phyloP scores from a whole-genome alignment of 1,139 yeast genomes.

The Geotrichum bryndzae region DNA sequence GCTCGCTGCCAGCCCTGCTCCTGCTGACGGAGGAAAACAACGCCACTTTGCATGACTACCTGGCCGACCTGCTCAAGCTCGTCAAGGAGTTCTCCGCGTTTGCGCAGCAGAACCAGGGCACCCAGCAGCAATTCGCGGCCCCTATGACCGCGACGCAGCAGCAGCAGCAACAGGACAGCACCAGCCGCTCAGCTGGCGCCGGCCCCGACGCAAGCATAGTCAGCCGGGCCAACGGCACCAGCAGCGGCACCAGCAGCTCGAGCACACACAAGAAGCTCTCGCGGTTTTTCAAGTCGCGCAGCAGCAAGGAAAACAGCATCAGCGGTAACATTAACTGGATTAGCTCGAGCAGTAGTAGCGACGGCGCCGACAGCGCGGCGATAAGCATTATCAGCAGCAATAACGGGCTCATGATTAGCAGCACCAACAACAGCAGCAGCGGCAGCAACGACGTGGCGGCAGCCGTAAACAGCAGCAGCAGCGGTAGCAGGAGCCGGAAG shows the following conservation, averaged over 20 bases:
- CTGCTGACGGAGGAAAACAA: conserved; percentile 16
- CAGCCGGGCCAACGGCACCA: neutral
- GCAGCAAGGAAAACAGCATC: neutral
- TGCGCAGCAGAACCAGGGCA: neutral
- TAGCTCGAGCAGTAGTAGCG: neutral
- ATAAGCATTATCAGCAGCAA: neutral
- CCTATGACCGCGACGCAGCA: neutral
- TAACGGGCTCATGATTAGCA: neutral
- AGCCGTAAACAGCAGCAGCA: neutral
- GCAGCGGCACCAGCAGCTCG: neutral
- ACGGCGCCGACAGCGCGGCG: neutral
- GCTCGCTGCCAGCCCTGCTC: conserved; percentile 19
- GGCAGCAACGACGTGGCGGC: neutral
- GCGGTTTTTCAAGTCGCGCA: conserved; percentile 2
- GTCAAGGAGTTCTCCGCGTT: conserved; percentile 23
- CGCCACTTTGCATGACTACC: conserved; percentile 22
- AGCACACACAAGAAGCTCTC: conserved; percentile 2
- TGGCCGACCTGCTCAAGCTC: conserved; percentile 21
- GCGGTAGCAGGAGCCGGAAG: neutral
- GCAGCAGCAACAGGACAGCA: neutral
- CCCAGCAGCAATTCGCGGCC: neutral
- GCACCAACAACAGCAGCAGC: neutral
- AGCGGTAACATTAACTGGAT: neutral
- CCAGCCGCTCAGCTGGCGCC: neutral
- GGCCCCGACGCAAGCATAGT: no score